phyloP scores from a whole-genome alignment of 2,329 filamentous ascomycete species.

The Pseudogymnoascus sp. region DNA sequence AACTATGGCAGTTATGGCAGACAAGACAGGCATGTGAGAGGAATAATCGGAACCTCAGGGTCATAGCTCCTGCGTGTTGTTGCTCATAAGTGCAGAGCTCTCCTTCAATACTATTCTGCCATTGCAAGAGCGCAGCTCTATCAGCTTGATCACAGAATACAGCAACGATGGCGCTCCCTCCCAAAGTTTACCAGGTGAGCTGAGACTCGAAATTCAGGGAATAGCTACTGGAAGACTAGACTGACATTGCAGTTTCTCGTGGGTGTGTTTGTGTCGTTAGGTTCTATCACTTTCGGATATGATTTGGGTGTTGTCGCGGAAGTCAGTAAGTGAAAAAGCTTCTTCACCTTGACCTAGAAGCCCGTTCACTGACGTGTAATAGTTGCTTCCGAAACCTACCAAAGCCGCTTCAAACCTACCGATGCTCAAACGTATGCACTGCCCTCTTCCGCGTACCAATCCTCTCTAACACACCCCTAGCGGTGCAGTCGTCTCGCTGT shows the following conservation, averaged over 20 bases:
- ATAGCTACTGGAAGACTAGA: not conserved
- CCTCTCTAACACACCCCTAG: slow-evolving; percentile 28
- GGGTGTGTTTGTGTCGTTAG: slow-evolving; percentile 48
- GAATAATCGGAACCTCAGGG: not conserved
- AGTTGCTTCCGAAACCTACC: slow-evolving; percentile 42
- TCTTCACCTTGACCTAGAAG: not conserved
- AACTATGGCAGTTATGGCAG: not conserved
- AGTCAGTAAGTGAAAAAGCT: slow-evolving; percentile 25
- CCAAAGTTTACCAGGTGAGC: slow-evolving; percentile 34
- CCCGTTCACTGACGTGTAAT: not conserved
- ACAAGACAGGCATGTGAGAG: not conserved
- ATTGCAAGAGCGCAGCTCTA: not conserved
- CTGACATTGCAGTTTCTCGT: slow-evolving; percentile 39
- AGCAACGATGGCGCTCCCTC: slow-evolving; percentile 36
- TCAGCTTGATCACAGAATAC: not conserved
- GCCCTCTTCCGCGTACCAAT: not conserved
- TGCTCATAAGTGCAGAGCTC: not conserved
- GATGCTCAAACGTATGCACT: slow-evolving; percentile 10
- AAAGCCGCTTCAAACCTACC: slow-evolving; percentile 29
- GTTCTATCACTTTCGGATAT: slow-evolving; percentile 49
- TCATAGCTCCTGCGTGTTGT: not conserved
- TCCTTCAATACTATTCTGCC: not conserved
- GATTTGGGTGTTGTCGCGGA: slow-evolving; percentile 48
- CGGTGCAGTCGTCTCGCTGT: slow-evolving; percentile 68
- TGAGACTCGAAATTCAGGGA: not conserved